These are phyloP conservation scores for Penicillium psychrofluorescens DNA, from an alignment of 495 filamentous ascomycete species.

Conservation along the genomic window DNA sequence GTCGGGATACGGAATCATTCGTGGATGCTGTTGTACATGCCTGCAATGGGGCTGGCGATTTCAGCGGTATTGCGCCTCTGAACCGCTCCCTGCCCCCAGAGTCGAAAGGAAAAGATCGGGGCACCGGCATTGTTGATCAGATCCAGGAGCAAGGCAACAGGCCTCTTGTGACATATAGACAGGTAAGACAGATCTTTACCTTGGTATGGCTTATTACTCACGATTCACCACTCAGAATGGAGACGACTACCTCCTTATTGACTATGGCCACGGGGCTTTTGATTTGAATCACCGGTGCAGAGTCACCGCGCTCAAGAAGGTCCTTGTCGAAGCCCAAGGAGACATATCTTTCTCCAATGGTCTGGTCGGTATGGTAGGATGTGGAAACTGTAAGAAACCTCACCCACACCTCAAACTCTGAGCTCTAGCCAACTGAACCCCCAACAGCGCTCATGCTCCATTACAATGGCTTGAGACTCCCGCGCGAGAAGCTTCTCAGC, in stretches of 20 bases:
- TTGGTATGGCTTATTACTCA: background rate
- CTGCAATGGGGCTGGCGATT: background rate
- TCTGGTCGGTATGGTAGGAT: conserved; percentile 41
- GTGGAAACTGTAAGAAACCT: conserved; percentile 31
- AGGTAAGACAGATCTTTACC: conserved; percentile 16
- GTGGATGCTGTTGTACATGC: background rate
- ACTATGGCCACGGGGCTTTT: conserved; percentile 43
- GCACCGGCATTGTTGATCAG: background rate
- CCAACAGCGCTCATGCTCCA: conserved; percentile 33
- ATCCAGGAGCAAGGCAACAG: background rate
- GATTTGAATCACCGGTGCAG: conserved; percentile 45
- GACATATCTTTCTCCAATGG: conserved; percentile 26
- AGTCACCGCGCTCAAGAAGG: conserved; percentile 39
- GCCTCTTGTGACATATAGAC: conserved; percentile 40
- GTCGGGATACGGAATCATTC: conserved; percentile 26
- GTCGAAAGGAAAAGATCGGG: no score
- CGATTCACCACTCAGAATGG: conserved; percentile 28
- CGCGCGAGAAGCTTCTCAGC: conserved; percentile 23
- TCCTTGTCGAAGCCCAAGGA: conserved; percentile 20
- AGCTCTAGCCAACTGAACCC: background rate
- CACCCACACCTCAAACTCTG: background rate
- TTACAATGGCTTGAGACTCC: conserved; percentile 37
- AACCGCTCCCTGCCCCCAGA: no score
- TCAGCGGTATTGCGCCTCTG: no score
- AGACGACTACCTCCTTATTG: conserved; percentile 47